These are phyloP conservation scores for Penicillium sp. DNA, from an alignment of 2,329 filamentous ascomycete genomes.

Conservation along the genomic window DNA sequence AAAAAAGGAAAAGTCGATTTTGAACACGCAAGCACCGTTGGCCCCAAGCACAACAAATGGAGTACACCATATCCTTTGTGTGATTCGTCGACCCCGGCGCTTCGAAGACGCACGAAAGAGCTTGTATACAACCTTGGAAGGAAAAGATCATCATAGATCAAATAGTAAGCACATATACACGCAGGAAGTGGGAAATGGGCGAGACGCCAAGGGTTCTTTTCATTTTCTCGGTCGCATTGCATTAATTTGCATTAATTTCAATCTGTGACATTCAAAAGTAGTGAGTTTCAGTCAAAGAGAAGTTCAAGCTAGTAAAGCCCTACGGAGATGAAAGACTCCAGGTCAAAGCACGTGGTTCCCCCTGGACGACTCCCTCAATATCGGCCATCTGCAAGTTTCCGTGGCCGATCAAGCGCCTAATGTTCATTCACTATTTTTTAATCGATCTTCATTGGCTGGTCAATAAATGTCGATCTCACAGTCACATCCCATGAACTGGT, in stretches of 20 bases:
- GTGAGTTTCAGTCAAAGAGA: background rate
- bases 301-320: background rate
- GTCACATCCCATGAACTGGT: background rate
- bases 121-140: background rate
- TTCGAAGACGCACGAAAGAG: background rate
- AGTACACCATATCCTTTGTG: too few species aligned
- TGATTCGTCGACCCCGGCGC: background rate
- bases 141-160: background rate
- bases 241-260: background rate
- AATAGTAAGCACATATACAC: background rate
- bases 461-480: background rate
- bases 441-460: background rate
- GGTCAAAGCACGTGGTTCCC: background rate
- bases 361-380: background rate
- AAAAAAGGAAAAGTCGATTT: background rate
- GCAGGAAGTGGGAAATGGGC: background rate
- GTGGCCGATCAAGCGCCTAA: constrained; percentile 4
- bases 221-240: background rate
- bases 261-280: background rate
- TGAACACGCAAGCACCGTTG: background rate
- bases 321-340: background rate
- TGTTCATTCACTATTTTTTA: constrained; percentile 3
- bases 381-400: background rate
- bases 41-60: background rate
- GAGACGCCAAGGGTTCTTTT: background rate